A percentile compares a stretch with the other conserved stretches of the same genome.
Conservation (phyloP, 1,139 yeast genomes). For the Blastobotrys ciferrii region DNA sequence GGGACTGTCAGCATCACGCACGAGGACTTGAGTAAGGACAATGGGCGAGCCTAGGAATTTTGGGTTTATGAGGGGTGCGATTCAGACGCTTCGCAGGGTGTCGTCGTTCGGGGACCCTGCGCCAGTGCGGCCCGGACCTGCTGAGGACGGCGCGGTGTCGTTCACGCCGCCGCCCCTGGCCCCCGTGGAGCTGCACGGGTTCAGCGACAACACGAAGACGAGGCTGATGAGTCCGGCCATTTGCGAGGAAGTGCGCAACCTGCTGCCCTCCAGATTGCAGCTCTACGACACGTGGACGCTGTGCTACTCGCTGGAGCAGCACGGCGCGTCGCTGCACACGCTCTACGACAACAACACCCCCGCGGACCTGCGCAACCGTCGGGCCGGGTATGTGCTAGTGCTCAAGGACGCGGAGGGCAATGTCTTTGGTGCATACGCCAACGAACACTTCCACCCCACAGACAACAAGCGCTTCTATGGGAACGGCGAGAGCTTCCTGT, state of each 20-base stretch:
- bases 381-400: slow-evolving; percentile 70
- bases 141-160: background rate
- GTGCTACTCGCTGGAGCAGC: slow-evolving; percentile 80
- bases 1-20: background rate
- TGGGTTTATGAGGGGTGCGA: slow-evolving; percentile 1
- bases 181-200: slow-evolving; percentile 54
- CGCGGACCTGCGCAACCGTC: slow-evolving; percentile 33
- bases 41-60: slow-evolving; percentile 6
- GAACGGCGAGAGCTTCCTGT: slow-evolving; percentile 90
- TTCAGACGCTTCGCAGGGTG: background rate
- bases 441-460: slow-evolving; percentile 69
- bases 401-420: slow-evolving; percentile 61
- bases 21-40: background rate
- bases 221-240: slow-evolving; percentile 56
- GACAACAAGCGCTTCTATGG: slow-evolving; percentile 72
- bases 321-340: slow-evolving; percentile 84
- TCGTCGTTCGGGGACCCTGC: background rate
- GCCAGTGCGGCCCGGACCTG: background rate
- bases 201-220: slow-evolving; percentile 53
- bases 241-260: slow-evolving; percentile 69
- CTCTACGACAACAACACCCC: slow-evolving; percentile 50
- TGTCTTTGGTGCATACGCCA: slow-evolving; percentile 79
- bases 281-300: slow-evolving; percentile 74
- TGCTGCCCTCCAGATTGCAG: slow-evolving; percentile 77
- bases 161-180: slow-evolving; percentile 43